Conservation (phyloP, 208 protist species). For the Acanthamoeba castellanii region DNA sequence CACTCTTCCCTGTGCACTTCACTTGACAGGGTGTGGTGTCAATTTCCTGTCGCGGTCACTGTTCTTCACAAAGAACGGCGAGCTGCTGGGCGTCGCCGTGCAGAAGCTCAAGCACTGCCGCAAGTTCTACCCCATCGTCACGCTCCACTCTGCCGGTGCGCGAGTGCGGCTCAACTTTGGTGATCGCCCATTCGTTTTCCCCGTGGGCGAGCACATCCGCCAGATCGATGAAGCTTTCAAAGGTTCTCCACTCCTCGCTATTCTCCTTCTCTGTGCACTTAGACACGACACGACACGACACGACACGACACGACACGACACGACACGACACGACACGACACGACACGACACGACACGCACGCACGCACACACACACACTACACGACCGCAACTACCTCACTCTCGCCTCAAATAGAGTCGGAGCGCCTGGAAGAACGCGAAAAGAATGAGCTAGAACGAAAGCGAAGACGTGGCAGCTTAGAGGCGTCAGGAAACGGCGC, state of each 20-base stretch:
- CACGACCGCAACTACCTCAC: too few species aligned
- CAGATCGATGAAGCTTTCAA: neutral
- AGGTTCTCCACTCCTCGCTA: neutral
- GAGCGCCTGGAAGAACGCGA: neutral
- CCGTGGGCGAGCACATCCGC: neutral
- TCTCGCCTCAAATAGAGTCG: neutral
- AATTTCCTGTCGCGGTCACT: conserved; percentile 25
- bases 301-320: neutral
- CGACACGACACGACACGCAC: too few species aligned
- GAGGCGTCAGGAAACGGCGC: neutral
- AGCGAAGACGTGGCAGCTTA: neutral
- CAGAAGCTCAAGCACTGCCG: neutral
- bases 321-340: too few species aligned
- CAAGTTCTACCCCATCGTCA: neutral
- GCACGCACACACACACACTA: too few species aligned
- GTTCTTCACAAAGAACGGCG: conserved; percentile 76
- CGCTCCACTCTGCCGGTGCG: conserved; percentile 16
- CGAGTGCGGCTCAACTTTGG: conserved; percentile 55
- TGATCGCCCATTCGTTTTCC: neutral
- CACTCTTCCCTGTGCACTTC: neutral
- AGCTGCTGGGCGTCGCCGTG: conserved; percentile 53
- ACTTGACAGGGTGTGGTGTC: conserved; percentile 36
- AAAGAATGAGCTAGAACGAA: neutral
- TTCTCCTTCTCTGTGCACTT: neutral
- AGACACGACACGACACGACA: too few species aligned